Evolutionary conservation across 2,329 filamentous ascomycete genomes (phyloP).

Genomic region (Conoideocrella luteorostrata): DNA sequence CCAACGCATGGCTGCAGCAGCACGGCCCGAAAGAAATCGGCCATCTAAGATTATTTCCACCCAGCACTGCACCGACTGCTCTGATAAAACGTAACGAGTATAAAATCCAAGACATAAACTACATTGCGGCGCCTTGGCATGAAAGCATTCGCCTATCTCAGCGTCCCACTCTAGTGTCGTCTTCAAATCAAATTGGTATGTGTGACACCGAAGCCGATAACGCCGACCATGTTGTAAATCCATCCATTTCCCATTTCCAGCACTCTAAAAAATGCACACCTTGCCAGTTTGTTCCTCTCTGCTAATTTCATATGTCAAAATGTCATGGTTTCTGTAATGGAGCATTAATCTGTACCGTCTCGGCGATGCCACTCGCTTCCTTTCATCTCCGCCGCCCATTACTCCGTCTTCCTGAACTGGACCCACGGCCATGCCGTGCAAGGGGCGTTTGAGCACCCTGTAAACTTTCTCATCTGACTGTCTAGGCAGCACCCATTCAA

Average conservation of each 20-base stretch:
- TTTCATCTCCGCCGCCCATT: slow-evolving; percentile 14
- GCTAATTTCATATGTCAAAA: slow-evolving; percentile 63
- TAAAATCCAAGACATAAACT: not conserved
- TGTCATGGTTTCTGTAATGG: slow-evolving; percentile 63
- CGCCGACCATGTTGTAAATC: not conserved
- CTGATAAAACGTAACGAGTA: not conserved
- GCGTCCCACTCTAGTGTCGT: not conserved
- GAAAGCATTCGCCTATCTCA: not conserved
- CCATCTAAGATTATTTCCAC: no score
- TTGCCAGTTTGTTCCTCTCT: slow-evolving; percentile 32
- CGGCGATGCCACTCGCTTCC: slow-evolving; percentile 19
- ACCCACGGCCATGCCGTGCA: slow-evolving; percentile 63
- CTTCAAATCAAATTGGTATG: not conserved
- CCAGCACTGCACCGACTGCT: not conserved
- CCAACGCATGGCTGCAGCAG: no score
- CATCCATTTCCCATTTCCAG: not conserved
- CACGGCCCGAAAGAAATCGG: no score
- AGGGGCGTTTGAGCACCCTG: slow-evolving; percentile 39
- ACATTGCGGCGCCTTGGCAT: not conserved
- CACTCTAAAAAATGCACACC: slow-evolving; percentile 27
- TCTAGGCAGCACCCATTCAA: slow-evolving; percentile 47
- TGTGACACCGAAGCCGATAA: not conserved
- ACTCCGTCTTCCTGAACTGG: slow-evolving; percentile 47
- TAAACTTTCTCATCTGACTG: slow-evolving; percentile 37
- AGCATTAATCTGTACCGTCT: slow-evolving; percentile 62